Evolutionary conservation across 306 rosid species (phyloP).

Genomic region (Dalbergia cochinchinensis): DNA sequence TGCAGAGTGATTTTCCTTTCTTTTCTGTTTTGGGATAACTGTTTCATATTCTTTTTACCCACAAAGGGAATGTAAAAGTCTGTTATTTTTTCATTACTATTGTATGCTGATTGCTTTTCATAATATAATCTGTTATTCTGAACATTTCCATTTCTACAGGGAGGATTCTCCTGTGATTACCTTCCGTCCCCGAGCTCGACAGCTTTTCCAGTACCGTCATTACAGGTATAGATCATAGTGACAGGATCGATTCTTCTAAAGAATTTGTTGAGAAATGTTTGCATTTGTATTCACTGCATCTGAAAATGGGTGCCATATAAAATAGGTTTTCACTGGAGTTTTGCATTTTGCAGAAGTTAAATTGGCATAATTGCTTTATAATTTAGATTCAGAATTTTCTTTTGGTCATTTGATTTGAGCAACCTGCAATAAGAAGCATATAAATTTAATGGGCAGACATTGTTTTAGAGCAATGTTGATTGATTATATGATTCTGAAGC

Average conservation of each 20-base stretch:
- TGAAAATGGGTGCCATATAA: no score
- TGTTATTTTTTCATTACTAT: neutral
- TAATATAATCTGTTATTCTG: slow-evolving; percentile 39
- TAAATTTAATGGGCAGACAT: neutral
- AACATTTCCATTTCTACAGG: slow-evolving; percentile 63
- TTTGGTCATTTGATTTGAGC: slow-evolving; percentile 1
- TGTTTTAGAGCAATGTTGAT: neutral
- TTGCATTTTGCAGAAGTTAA: neutral
- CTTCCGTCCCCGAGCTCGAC: slow-evolving; percentile 92
- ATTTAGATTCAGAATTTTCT: neutral
- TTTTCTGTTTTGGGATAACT: no score
- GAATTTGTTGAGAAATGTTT: slow-evolving; percentile 29
- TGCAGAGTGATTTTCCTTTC: slow-evolving; percentile 3
- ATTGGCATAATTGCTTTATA: slow-evolving; percentile 33
- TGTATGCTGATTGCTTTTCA: slow-evolving; percentile 30
- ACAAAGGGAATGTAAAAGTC: neutral
- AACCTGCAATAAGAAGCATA: slow-evolving; percentile 19
- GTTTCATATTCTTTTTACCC: neutral
- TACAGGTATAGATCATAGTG: slow-evolving; percentile 72
- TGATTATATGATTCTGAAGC: no score
- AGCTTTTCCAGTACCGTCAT: slow-evolving; percentile 94
- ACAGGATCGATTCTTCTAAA: slow-evolving; percentile 28
- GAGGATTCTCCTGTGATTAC: slow-evolving; percentile 86
- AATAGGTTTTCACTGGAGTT: no score
- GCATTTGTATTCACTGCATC: no score